These are phyloP conservation scores for Eucalyptus curtisii DNA, from an alignment of 345 rosid genomes.

Conservation along the genomic window DNA sequence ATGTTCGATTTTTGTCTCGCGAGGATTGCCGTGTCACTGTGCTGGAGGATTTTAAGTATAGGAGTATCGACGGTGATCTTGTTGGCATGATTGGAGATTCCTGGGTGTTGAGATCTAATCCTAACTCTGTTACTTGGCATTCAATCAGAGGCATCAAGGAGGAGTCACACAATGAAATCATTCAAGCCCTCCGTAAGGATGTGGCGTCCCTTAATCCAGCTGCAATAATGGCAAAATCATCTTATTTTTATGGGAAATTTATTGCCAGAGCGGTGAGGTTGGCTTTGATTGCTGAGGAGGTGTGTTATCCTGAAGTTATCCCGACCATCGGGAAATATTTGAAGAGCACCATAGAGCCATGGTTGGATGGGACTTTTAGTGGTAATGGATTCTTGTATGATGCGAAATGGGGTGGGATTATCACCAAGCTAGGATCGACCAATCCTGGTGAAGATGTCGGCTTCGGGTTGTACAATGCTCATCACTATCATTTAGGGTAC, in stretches of 20 bases:
- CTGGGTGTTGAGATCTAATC: conserved; percentile 53
- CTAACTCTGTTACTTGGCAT: conserved; percentile 63
- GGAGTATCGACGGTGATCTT: conserved; percentile 78
- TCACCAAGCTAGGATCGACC: conserved; percentile 49
- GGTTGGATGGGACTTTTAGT: conserved; percentile 74
- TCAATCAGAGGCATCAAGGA: too few species aligned
- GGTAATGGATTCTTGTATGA: conserved; percentile 78
- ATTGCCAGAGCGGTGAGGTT: too few species aligned
- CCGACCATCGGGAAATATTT: too few species aligned
- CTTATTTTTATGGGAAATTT: conserved; percentile 71
- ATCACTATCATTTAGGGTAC: conserved; percentile 85
- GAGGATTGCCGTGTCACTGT: conserved; percentile 25
- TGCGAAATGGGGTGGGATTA: conserved; percentile 77
- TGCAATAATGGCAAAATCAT: conserved; percentile 33
- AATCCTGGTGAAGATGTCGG: conserved; percentile 81
- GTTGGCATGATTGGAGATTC: conserved; percentile 76
- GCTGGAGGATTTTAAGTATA: conserved; percentile 48
- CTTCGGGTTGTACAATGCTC: conserved; percentile 67
- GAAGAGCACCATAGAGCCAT: too few species aligned
- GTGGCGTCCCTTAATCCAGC: conserved; percentile 44
- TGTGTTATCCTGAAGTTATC: too few species aligned
- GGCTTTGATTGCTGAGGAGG: too few species aligned
- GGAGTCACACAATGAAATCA: too few species aligned
- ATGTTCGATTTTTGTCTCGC: conserved; percentile 35
- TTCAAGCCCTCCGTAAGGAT: too few species aligned